Evolutionary conservation across 2,329 filamentous ascomycete species (phyloP), one percentile per base, ranked within the genome.

Genomic region (Iodosphaeria phyllophila): DNA sequence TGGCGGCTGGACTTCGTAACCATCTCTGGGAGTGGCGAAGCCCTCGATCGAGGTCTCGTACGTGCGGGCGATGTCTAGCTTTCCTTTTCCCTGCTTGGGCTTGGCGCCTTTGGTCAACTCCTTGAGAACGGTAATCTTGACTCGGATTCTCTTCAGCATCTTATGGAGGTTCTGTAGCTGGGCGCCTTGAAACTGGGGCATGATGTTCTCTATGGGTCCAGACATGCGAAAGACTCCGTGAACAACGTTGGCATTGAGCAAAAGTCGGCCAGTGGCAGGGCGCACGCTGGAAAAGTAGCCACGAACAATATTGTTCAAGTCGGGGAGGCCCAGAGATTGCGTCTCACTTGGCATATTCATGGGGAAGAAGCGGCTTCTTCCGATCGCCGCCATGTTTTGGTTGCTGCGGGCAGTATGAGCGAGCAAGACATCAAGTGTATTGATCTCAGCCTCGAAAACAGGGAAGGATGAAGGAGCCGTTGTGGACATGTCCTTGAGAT

Each of bases 201-300:
- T 52, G 4, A 61, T 32, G 1, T 46, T 30, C 1, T 35, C 33
- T 3, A 63, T 32, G 0, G 30, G 30, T 2, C 56, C 51, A 3
- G 42, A 33, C 4, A 46, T 38, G 8, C 52, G 57, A 40, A 69
- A 69, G 11, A 65, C 51, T 3, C 55, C 58, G 32, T 66, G 56
- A 0, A 58, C 58, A 7, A 65, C 56, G 28, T 70, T 68, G 23
- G 51, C 48, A 31, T 70, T 70, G 14, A 69, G 43, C 0, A 70
- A 49, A 2, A 69, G 35, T 0, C 60, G 50, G 3, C 60, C 62
- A 0, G 64, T 69, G 1, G 56, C 56, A 1, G 61, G 46, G 5
- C 63, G 58, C 3, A 58, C 51, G 16, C 61, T 66, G 36, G 64
- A 59, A 28, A 66, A 66, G 34, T 60, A 67, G 2, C 64, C 64